Percentiles rank a stretch among this genome's conserved stretches.
Evolutionary conservation across 768 basidiomycete genomes (phyloP).

Genomic region (Grammothele lineata): DNA sequence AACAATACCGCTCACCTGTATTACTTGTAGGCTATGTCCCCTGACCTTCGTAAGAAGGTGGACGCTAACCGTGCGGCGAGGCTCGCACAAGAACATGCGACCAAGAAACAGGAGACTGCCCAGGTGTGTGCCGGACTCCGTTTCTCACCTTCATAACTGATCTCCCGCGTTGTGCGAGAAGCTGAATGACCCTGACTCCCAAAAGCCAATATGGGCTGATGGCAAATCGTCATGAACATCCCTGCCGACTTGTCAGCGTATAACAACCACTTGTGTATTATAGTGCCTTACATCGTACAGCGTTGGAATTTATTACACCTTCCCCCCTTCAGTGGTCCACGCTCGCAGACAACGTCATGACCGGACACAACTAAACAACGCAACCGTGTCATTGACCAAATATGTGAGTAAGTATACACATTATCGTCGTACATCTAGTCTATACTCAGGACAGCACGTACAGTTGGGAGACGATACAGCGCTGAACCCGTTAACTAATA

Average conservation of each 20-base stretch:
- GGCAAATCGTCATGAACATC: conserved; percentile 14
- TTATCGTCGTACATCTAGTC: too few relatives aligned
- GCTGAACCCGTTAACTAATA: background rate
- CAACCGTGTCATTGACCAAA: too few relatives aligned
- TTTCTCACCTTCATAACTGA: background rate
- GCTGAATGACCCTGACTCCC: conserved; percentile 31
- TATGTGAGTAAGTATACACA: too few relatives aligned
- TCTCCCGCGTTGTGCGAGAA: conserved; percentile 3
- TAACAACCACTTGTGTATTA: too few relatives aligned
- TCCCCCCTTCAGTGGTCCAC: too few relatives aligned
- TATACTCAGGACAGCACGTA: too few relatives aligned
- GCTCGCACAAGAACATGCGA: conserved; percentile 29
- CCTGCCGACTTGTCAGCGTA: background rate
- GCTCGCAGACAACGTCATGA: too few relatives aligned
- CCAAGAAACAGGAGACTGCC: conserved; percentile 23
- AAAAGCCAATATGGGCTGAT: conserved; percentile 35
- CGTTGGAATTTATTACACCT: too few relatives aligned
- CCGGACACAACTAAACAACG: too few relatives aligned
- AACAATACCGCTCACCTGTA: background rate
- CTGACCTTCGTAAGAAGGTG: conserved; percentile 33
- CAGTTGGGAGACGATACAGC: conserved; percentile 13
- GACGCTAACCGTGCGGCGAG: conserved; percentile 33
- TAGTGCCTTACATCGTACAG: too few relatives aligned
- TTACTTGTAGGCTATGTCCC: conserved; percentile 30
- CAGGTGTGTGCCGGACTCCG: conserved; percentile 21